Evolutionary conservation across 768 basidiomycete species (phyloP), one percentile per base, ranked within the genome.

Genomic region (Phylloporus sp.): DNA sequence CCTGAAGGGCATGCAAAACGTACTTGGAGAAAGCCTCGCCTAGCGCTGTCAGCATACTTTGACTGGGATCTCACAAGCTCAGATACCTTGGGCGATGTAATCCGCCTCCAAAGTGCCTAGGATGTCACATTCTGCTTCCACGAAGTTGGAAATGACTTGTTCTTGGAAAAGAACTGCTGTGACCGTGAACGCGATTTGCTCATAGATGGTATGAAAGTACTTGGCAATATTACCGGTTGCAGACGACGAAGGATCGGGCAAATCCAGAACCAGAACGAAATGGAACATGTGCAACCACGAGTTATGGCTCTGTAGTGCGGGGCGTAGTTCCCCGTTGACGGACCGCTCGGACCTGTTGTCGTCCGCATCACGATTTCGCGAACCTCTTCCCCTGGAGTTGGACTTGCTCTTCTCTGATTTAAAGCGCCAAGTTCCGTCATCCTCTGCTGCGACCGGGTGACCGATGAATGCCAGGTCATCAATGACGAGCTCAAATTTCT

Each of bases 381-480:
- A 72, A 33, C 78, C 82, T 21, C 84, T 67, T 28, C 82, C 84
- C 47, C 82, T 70, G 20, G 76, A 71, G 29, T 65, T 70, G 33
- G 68, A 49, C 54, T 79, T 78, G 41, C 60, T 54, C 53, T 76
- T 81, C 56, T 86, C 84, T n/a, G 72, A 70, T 59, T 76, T 80
- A 63, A 89, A 89, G 32, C 72, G 71, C 91, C 93, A 93, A 13
- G 61, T 71, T 1, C 85, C 88, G 54, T 85, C 82, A 23, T 71
- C 58, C 42, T 88, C 85, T 10, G 79, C 79, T 60, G 86, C 88
- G 3, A 97, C 92, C 2, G 95, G 96, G 64, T 98, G 94, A 0
- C 96, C 96, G 35, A 97, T 76, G 64, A 97, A 98, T 6, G 82
- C 89, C 21, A 98, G 74, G 57, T 93, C 85, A 61, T 98, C 93